Base-by-base conservation (phyloP, 1,284 basidiomycete species). In the Apiotrichum gamsii region DNA sequence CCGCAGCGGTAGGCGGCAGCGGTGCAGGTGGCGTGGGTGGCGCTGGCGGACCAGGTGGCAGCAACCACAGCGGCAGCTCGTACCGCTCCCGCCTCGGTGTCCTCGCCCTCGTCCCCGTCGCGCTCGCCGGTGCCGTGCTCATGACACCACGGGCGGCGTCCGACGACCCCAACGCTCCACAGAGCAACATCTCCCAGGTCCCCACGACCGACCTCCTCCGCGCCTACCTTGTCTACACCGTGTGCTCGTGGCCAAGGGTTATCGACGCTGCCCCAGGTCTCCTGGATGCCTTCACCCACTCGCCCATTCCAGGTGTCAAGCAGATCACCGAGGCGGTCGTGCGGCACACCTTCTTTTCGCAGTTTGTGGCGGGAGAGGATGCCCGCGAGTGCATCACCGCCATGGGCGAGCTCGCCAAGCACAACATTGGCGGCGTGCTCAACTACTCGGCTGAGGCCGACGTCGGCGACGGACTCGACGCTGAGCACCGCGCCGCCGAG, bases 401-500 rank as follows among this genome's bases (percentile, higher is more conserved):
- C 3, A 78, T 94, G 38, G 75, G 77, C 33, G 64, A 71, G 15
- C 74, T 94, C 28, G 79, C 87, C 20, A 64, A 69, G 10, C 77
- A 79, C 54, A 83, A 85, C 58, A 84, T 84, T 52, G 90, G 88
- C 5, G 76, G 80, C n/a, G 74, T 94, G 15, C 81, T 95, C 56
- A 83, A 80, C 29, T 93, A 93, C 72, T 86, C 83, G 37, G 87
- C 89, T 21, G 89, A 93, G 70, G 87, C 87, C 10, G 81, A 87
- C 54, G 79, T 82, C 58, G 72, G 74, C 9, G 52, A 50, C 29
- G 41, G 34, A 5, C 47, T 50, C 14, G 45, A 42, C 13, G 46
- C n/a, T 15, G 20, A 4, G 15, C 36, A 39, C 40, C 47, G 36
- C 19, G 42, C 32, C 3, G 47, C 47, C 32, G 29, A 50, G 48